phyloP scores from a whole-genome alignment of 202 grass and related monocot genomes.

The Setaria viridis region DNA sequence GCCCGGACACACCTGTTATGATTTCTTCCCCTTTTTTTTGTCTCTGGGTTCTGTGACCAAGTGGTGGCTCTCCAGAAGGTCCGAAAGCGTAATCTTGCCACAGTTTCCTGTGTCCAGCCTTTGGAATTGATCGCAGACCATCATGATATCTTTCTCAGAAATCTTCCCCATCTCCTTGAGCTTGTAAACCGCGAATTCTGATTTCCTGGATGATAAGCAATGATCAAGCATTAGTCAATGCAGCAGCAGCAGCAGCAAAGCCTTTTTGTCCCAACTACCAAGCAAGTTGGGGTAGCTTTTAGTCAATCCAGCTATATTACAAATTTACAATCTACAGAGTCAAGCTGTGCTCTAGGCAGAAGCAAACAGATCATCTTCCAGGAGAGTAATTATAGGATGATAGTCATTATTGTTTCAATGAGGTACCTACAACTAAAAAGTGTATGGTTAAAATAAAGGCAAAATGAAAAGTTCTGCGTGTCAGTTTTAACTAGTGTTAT shows the following conservation, averaged over 20 bases:
- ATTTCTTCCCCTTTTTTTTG: slow-evolving; percentile 61
- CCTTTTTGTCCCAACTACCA: background rate
- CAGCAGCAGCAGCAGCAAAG: background rate
- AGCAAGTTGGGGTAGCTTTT: slow-evolving; percentile 1
- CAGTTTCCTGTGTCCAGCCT: slow-evolving; percentile 77
- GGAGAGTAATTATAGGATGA: background rate
- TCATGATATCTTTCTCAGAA: slow-evolving; percentile 75
- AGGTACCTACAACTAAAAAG: background rate
- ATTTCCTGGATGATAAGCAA: slow-evolving; percentile 71
- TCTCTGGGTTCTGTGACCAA: slow-evolving; percentile 38
- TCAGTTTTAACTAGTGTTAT: background rate
- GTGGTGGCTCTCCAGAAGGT: slow-evolving; percentile 81
- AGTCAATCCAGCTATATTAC: too few relatives aligned
- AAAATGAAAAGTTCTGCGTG: background rate
- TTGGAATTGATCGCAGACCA: slow-evolving; percentile 85
- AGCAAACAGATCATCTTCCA: background rate
- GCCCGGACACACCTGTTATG: background rate
- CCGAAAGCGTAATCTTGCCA: slow-evolving; percentile 91
- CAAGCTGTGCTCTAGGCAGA: background rate
- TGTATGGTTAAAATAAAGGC: background rate
- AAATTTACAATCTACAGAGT: background rate
- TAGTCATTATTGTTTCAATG: background rate
- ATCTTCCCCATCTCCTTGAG: slow-evolving; percentile 96
- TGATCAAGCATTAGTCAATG: slow-evolving; percentile 16
- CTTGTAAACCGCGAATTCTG: slow-evolving; percentile 94